Evolutionary conservation across 371 early-diverging fungal genomes (phyloP), one percentile per base, ranked within the genome.

Genomic region (Lichtheimia ornata): DNA sequence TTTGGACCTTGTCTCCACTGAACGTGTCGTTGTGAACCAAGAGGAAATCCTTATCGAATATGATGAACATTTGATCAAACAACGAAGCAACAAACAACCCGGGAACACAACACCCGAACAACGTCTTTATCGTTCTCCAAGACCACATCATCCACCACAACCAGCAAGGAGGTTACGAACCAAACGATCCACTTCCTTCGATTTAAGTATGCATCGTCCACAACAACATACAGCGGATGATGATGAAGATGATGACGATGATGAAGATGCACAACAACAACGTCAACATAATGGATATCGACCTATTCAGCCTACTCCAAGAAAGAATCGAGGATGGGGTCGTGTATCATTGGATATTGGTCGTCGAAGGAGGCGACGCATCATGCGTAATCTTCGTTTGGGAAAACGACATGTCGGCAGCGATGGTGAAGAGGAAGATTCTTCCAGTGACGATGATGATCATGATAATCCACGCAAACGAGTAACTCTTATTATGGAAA

Each of bases 1-100:
- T 0, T 58, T 85, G 50, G 85, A 87, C 61, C 70, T 90, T 12
- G 84, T 83, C n/a, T 64, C 79, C 2, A 72, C 75, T 41, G 76
- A 82, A n/a, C 72, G 81, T 15, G 67, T 79, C 3, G 70, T 87
- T 14, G 78, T 88, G 5, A 69, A 77, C 63, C 83, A 84, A 58
- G 83, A 83, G 41, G 85, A 84, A 55, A 71, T 82, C 3, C 40
- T 74, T 20, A 75, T 80, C 50, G 81, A 77, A 45, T 80, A 70
- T 43, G 76, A 76, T 56, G 69, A 73, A 20, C 12, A 50, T 0
- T 51, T 66, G 3, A 55, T 80, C 17, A 28, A 58, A 1, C 61
- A 62, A 35, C 53, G 74, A 42, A 40, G 43, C 15, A 35, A 11
- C 11, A 35, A 35, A 11, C 35, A 35, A 35, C 35, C 35, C 1